These are phyloP conservation scores for Pleurotus citrinopileatus DNA, from an alignment of 768 basidiomycete genomes.

Conservation along the genomic window DNA sequence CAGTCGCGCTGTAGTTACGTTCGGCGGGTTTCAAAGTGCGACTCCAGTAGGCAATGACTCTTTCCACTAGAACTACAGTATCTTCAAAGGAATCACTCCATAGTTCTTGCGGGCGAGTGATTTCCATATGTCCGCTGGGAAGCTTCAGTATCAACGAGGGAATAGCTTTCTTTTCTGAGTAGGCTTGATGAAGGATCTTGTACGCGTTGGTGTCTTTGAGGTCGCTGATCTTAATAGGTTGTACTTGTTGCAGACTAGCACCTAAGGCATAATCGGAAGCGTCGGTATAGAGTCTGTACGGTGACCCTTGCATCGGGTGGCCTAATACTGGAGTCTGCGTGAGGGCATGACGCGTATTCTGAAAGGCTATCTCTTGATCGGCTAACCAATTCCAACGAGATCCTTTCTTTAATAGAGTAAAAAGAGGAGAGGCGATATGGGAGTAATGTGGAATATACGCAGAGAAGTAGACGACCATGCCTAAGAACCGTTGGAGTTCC, in stretches of 20 bases:
- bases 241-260: constrained; percentile 29
- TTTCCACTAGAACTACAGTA: constrained; percentile 25
- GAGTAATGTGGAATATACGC: constrained; percentile 33
- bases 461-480: constrained; percentile 37
- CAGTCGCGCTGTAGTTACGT: constrained; percentile 27
- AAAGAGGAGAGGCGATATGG: constrained; percentile 29
- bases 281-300: constrained; percentile 35
- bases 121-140: constrained; percentile 17
- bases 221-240: constrained; percentile 23
- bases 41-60: constrained; percentile 29
- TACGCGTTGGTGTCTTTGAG: constrained; percentile 25
- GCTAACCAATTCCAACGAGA: constrained; percentile 18
- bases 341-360: constrained; percentile 10
- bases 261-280: constrained; percentile 27
- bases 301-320: constrained; percentile 23
- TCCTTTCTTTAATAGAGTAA: constrained; percentile 28
- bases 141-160: constrained; percentile 20
- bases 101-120: constrained; percentile 9
- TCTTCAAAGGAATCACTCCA: constrained; percentile 22
- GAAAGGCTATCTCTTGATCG: neutral
- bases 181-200: constrained; percentile 21
- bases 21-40: constrained; percentile 22
- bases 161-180: constrained; percentile 14
- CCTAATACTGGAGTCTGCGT: constrained; percentile 28
- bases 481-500: constrained; percentile 30